phyloP scores from a whole-genome alignment of 164 flowering plant genomes.

The Sextonia rubra region DNA sequence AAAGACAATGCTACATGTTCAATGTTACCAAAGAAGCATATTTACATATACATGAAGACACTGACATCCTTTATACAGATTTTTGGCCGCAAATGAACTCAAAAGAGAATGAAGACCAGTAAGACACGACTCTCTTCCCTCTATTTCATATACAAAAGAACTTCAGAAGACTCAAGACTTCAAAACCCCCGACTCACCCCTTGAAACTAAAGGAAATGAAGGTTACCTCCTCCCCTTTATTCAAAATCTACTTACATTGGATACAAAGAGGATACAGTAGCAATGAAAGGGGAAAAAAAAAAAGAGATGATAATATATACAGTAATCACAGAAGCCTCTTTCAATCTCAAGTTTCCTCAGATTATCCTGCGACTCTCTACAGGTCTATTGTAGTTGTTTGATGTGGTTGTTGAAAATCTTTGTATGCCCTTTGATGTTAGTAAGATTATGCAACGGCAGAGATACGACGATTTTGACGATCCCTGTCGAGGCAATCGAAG shows the following conservation, averaged over 20 bases:
- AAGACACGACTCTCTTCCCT: background rate
- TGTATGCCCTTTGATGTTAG: background rate
- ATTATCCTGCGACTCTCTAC: background rate
- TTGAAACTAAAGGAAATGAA: background rate
- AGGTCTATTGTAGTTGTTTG: background rate
- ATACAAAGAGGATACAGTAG: background rate
- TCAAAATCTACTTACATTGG: conserved; percentile 2
- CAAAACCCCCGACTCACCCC: background rate
- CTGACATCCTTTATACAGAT: conserved; percentile 1
- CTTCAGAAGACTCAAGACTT: background rate
- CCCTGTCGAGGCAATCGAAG: conserved; percentile 71
- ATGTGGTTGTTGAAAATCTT: conserved; percentile 2
- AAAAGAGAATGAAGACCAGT: background rate
- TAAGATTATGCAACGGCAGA: conserved; percentile 58
- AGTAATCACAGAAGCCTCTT: conserved; percentile 2
- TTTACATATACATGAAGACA: conserved; percentile 1
- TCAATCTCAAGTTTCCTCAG: background rate
- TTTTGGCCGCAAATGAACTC: conserved; percentile 4
- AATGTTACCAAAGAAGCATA: background rate
- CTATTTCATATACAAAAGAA: background rate
- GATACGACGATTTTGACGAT: conserved; percentile 65
- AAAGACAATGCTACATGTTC: background rate
- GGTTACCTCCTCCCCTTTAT: conserved; percentile 4
- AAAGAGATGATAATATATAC: conserved; percentile 3
- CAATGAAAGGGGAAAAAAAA: background rate